A percentile compares a stretch with the other conserved stretches of the same genome.
Evolutionary conservation across 2,329 filamentous ascomycete genomes (phyloP).

Genomic region (Botrytis squamosa): DNA sequence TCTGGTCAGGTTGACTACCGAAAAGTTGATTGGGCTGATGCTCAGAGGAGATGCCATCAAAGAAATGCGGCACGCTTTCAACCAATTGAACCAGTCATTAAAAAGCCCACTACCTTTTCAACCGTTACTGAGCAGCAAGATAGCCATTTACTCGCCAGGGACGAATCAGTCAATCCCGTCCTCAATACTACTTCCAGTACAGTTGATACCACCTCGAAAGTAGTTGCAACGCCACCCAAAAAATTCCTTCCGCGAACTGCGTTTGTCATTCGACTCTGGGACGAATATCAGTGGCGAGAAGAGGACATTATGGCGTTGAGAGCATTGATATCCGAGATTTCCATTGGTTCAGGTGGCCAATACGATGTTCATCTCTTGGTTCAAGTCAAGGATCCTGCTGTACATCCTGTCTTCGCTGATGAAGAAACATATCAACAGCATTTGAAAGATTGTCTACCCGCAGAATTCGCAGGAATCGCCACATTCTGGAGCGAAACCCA

Average conservation of each 20-base stretch:
- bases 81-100: slow-evolving; percentile 17
- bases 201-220: slow-evolving; percentile 19
- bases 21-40: slow-evolving; percentile 74
- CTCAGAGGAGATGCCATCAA: slow-evolving; percentile 70
- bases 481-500: slow-evolving; percentile 93
- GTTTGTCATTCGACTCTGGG: slow-evolving; percentile 79
- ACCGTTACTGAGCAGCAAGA: slow-evolving; percentile 7
- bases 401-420: slow-evolving; percentile 76
- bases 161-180: neutral
- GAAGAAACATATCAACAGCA: slow-evolving; percentile 64
- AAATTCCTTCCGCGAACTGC: slow-evolving; percentile 61
- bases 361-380: slow-evolving; percentile 86
- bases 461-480: slow-evolving; percentile 84
- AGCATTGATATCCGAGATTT: slow-evolving; percentile 79
- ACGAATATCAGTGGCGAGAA: slow-evolving; percentile 72
- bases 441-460: slow-evolving; percentile 67
- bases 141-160: slow-evolving; percentile 22
- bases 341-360: slow-evolving; percentile 76
- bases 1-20: slow-evolving; percentile 73
- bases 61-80: slow-evolving; percentile 69
- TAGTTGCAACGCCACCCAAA: slow-evolving; percentile 24
- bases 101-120: slow-evolving; percentile 28
- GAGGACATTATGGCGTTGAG: slow-evolving; percentile 81
- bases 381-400: slow-evolving; percentile 78
- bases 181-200: neutral